Evolutionary conservation across 2,329 filamentous ascomycete genomes (phyloP).

Genomic region (Fusarium anguioides): DNA sequence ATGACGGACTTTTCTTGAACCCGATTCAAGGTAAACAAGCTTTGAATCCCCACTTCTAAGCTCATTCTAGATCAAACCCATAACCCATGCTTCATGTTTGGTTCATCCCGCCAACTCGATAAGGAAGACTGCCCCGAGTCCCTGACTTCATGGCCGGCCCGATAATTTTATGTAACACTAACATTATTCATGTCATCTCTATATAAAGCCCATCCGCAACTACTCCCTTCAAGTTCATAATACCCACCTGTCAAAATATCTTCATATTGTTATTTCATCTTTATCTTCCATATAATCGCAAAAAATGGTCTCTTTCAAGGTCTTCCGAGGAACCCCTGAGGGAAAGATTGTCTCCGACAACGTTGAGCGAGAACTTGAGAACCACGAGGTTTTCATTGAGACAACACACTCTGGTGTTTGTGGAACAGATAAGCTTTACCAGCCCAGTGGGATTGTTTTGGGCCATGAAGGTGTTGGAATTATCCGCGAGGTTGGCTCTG

Average conservation of each 20-base stretch:
- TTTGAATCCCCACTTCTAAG: not conserved
- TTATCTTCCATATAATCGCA: not conserved
- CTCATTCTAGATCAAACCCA: not conserved
- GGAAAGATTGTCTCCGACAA: constrained; percentile 32
- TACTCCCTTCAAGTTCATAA: not conserved
- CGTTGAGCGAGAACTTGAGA: constrained; percentile 27
- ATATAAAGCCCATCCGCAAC: constrained; percentile 13
- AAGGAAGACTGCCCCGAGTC: constrained; percentile 4
- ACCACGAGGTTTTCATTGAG: constrained; percentile 37
- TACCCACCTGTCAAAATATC: not conserved
- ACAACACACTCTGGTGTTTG: constrained; percentile 39
- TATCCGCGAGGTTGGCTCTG: constrained; percentile 24
- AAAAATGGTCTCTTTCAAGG: constrained; percentile 35
- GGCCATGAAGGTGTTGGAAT: constrained; percentile 36
- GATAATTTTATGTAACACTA: not conserved
- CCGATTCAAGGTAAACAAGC: not conserved
- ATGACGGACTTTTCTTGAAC: not conserved
- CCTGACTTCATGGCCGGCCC: not conserved
- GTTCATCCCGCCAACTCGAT: constrained; percentile 1
- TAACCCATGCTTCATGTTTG: constrained; percentile 2
- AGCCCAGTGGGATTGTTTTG: constrained; percentile 14
- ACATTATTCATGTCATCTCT: not conserved
- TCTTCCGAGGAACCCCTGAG: constrained; percentile 34
- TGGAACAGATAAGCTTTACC: constrained; percentile 35
- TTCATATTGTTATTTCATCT: not conserved